Percentiles rank a stretch among this genome's conserved stretches.
phyloP scores from a whole-genome alignment of 495 filamentous ascomycete genomes.

The Arthonia radiata region DNA sequence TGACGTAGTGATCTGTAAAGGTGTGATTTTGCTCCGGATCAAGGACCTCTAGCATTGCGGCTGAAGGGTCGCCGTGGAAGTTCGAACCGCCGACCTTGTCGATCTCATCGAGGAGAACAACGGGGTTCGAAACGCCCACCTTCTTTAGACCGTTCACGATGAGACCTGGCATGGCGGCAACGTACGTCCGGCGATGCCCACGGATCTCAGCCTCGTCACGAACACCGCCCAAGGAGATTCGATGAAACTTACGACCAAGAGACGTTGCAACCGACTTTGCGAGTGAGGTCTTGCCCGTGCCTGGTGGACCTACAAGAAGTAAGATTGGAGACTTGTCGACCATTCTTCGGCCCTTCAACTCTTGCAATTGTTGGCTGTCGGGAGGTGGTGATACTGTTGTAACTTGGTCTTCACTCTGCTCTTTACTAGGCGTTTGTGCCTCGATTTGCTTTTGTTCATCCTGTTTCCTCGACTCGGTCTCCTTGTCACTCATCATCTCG shows the following conservation, averaged over 20 bases:
- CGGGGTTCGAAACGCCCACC: slow-evolving; percentile 84
- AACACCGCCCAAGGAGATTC: slow-evolving; percentile 90
- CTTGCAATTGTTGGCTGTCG: slow-evolving; percentile 25
- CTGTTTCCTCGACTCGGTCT: slow-evolving; percentile 4
- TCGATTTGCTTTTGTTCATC: slow-evolving; percentile 14
- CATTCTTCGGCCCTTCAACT: slow-evolving; percentile 45
- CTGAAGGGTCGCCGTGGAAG: slow-evolving; percentile 87
- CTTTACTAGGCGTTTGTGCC: slow-evolving; percentile 26
- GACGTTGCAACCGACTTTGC: slow-evolving; percentile 85
- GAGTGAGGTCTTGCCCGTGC: slow-evolving; percentile 87
- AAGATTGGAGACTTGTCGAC: slow-evolving; percentile 92
- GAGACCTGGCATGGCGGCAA: slow-evolving; percentile 92
- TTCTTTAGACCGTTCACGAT: slow-evolving; percentile 91
- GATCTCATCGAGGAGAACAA: slow-evolving; percentile 93
- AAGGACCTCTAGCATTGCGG: slow-evolving; percentile 96
- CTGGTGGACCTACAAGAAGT: slow-evolving; percentile 79
- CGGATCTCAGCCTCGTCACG: slow-evolving; percentile 92
- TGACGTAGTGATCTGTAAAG: slow-evolving; percentile 92
- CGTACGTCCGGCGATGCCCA: slow-evolving; percentile 88
- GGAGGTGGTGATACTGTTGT: slow-evolving; percentile 12
- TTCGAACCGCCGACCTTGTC: slow-evolving; percentile 89
- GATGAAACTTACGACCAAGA: slow-evolving; percentile 84
- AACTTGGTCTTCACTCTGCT: slow-evolving; percentile 18
- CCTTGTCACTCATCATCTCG: slow-evolving; percentile 6
- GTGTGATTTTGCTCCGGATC: slow-evolving; percentile 94